phyloP scores from a whole-genome alignment of 805 yeast genomes.

The Deakozyma indianensis region DNA sequence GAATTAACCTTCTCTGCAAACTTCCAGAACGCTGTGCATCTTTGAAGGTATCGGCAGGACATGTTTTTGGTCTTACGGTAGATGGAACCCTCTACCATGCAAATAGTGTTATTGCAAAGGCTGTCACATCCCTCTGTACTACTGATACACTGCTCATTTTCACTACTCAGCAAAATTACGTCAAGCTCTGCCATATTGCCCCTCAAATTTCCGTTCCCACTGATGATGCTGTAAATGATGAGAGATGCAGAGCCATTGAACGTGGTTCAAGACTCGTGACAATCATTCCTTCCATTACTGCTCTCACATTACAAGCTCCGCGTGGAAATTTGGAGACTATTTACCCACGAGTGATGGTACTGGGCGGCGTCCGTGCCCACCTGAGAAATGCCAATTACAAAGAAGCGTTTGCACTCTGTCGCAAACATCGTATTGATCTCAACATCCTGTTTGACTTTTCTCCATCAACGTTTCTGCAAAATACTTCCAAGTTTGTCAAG shows the following conservation, averaged over 20 bases:
- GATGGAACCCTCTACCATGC: conserved; percentile 65
- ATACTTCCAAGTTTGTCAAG: conserved; percentile 51
- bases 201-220: conserved; percentile 23
- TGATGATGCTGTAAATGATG: conserved; percentile 37
- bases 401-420: conserved; percentile 70
- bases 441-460: conserved; percentile 82
- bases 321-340: conserved; percentile 94
- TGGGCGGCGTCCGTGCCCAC: conserved; percentile 62
- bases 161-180: conserved; percentile 77
- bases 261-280: conserved; percentile 80
- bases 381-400: conserved; percentile 44
- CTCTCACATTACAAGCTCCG: conserved; percentile 83
- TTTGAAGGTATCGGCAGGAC: conserved; percentile 16
- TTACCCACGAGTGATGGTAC: conserved; percentile 82
- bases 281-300: conserved; percentile 65
- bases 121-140: conserved; percentile 68
- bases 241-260: conserved; percentile 78
- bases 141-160: conserved; percentile 61
- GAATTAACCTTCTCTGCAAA: conserved; percentile 25
- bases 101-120: conserved; percentile 42
- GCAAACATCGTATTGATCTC: conserved; percentile 82
- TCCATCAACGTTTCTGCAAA: conserved; percentile 50
- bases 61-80: conserved; percentile 58
- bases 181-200: conserved; percentile 66
- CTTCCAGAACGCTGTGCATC: conserved; percentile 57